A percentile compares a stretch with the other conserved stretches of the same genome.
Evolutionary conservation across 768 basidiomycete species (phyloP).

Genomic region (Lactarius pseudohatsudake): DNA sequence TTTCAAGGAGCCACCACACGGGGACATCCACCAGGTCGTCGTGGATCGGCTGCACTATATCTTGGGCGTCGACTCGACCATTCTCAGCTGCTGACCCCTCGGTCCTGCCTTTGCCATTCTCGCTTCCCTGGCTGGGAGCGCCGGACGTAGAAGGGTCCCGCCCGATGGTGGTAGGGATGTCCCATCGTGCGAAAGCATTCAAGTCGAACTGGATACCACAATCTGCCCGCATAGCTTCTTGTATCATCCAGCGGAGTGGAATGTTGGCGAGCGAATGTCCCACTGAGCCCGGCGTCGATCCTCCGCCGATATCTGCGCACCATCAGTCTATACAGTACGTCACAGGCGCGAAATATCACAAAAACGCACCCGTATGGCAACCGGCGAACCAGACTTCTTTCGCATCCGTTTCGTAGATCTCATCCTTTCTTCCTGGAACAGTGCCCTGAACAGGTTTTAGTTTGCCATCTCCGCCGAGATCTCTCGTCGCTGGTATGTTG

Average conservation of each 20-base stretch:
- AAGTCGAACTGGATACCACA: constrained; percentile 19
- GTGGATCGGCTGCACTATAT: constrained; percentile 50
- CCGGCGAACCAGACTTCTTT: constrained; percentile 29
- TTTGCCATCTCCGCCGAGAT: neutral
- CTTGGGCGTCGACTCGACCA: constrained; percentile 19
- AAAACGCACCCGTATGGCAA: constrained; percentile 23
- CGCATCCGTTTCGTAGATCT: constrained; percentile 2
- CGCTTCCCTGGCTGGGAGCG: too few species aligned
- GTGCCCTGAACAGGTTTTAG: too few species aligned
- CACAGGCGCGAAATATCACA: neutral
- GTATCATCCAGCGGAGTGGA: constrained; percentile 28
- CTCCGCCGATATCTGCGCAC: constrained; percentile 27
- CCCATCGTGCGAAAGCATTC: constrained; percentile 12
- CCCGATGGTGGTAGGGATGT: constrained; percentile 9
- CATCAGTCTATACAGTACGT: neutral
- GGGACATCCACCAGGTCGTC: constrained; percentile 48
- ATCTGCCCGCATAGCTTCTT: constrained; percentile 11
- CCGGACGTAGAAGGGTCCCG: neutral
- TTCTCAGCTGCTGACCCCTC: too few species aligned
- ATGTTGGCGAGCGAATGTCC: constrained; percentile 21
- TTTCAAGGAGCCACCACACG: constrained; percentile 71
- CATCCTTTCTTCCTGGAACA: neutral
- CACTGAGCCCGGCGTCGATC: constrained; percentile 1
- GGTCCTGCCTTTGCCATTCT: too few species aligned
- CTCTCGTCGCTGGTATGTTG: constrained; percentile 15